These are phyloP conservation scores for Dryas integrifolia DNA, from an alignment of 331 rosid species.

Conservation along the genomic window DNA sequence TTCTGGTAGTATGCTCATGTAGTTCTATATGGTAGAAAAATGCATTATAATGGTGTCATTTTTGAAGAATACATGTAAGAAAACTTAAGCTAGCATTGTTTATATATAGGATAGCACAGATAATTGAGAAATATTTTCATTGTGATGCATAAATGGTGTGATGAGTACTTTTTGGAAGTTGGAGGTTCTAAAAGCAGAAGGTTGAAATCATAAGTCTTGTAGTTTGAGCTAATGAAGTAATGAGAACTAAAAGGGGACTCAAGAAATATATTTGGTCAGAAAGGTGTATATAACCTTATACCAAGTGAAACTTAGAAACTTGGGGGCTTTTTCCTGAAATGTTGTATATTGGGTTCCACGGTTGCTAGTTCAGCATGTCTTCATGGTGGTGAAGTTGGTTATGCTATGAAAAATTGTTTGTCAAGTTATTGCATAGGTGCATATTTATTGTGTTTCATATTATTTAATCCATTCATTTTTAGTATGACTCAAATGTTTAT, in stretches of 20 bases:
- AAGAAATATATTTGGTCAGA: neutral
- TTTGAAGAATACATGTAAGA: neutral
- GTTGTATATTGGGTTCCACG: neutral
- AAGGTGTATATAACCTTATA: neutral
- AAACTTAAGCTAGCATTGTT: neutral
- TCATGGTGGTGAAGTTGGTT: conserved; percentile 1
- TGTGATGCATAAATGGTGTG: neutral
- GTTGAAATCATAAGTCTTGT: neutral
- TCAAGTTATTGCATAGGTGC: conserved; percentile 12
- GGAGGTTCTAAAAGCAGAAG: neutral
- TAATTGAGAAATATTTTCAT: neutral
- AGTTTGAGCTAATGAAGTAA: neutral
- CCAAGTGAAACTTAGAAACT: neutral
- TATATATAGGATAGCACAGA: neutral
- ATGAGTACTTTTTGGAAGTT: neutral
- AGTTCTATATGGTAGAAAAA: neutral
- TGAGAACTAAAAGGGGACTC: neutral
- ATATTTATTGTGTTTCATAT: conserved; percentile 2
- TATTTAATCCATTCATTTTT: neutral
- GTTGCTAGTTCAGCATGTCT: neutral
- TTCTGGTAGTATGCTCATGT: conserved; percentile 18
- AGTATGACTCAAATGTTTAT: conserved; percentile 16
- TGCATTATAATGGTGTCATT: neutral
- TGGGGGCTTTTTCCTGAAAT: neutral
- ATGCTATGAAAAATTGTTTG: conserved; percentile 3